Evolutionary conservation across 371 early-diverging fungal species (phyloP).

Genomic region (Mortierella sp.): DNA sequence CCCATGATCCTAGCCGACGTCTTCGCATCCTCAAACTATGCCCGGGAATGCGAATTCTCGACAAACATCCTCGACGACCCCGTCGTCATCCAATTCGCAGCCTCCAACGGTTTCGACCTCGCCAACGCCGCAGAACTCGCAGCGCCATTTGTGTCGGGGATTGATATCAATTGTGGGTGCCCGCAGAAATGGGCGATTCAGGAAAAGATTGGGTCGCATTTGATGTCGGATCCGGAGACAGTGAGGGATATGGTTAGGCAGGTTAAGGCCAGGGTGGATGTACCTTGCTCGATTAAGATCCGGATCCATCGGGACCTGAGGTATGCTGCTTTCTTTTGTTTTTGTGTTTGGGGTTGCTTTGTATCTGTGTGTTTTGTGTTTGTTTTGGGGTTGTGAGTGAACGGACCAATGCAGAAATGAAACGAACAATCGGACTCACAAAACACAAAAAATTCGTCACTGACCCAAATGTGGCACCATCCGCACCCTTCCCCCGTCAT

Average conservation of each 20-base stretch:
- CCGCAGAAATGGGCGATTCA: constrained; percentile 91
- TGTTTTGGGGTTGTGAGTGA: neutral
- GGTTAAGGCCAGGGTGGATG: constrained; percentile 72
- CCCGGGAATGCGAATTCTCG: constrained; percentile 87
- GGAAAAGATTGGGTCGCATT: constrained; percentile 82
- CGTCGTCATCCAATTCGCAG: constrained; percentile 95
- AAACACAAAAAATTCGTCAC: neutral
- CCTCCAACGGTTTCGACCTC: constrained; percentile 82
- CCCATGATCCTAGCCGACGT: constrained; percentile 98
- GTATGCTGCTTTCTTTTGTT: constrained; percentile 41
- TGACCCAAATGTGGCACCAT: neutral
- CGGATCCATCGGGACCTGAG: constrained; percentile 79
- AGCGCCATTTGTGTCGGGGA: constrained; percentile 82
- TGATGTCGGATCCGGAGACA: constrained; percentile 85
- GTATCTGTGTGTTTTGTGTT: neutral
- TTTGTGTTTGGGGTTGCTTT: neutral
- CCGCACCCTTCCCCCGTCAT: neutral
- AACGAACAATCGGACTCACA: neutral
- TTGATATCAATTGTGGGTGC: constrained; percentile 92
- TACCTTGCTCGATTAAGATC: constrained; percentile 88
- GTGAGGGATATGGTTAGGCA: constrained; percentile 87
- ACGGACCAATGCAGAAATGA: neutral
- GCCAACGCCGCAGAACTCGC: constrained; percentile 90
- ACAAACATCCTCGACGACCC: constrained; percentile 86
- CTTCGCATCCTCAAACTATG: constrained; percentile 85